Conservation (phyloP, 202 grass and related monocot genomes). For the Setaria italica region DNA sequence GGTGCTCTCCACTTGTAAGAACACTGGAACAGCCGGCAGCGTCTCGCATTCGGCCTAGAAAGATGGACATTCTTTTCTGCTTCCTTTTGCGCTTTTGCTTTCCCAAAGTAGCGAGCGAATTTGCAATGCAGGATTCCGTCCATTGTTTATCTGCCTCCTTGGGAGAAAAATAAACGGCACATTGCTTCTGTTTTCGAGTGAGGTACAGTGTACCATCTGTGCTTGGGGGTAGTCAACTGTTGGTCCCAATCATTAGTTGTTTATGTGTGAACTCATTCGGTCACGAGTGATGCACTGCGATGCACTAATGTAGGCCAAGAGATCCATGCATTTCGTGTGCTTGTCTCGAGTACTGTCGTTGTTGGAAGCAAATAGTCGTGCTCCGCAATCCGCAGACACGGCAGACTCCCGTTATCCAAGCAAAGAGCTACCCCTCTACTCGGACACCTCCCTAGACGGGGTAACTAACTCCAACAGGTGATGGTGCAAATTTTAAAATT, state of each 20-base stretch:
- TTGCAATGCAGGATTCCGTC: background rate
- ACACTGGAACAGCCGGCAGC: background rate
- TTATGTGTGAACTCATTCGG: background rate
- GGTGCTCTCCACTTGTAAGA: constrained; percentile 35
- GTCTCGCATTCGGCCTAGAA: constrained; percentile 32
- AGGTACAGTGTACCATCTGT: constrained; percentile 7
- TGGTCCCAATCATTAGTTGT: background rate
- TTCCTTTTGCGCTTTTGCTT: constrained; percentile 38
- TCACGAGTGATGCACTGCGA: background rate
- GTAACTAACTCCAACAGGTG: too few species aligned
- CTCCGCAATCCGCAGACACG: too few species aligned
- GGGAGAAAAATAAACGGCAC: background rate
- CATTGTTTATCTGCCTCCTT: background rate
- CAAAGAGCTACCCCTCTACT: background rate
- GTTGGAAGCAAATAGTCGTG: background rate
- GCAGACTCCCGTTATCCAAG: background rate
- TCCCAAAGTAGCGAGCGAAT: constrained; percentile 33
- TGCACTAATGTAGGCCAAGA: background rate
- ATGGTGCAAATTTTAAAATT: too few species aligned
- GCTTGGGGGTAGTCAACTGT: constrained; percentile 1
- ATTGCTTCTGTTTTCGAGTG: background rate
- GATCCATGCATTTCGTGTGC: background rate
- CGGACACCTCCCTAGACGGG: background rate
- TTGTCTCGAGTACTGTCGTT: background rate
- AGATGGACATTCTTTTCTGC: constrained; percentile 25